Evolutionary conservation across 1,284 basidiomycete genomes (phyloP).

Genomic region (Ceratobasidium sp.): DNA sequence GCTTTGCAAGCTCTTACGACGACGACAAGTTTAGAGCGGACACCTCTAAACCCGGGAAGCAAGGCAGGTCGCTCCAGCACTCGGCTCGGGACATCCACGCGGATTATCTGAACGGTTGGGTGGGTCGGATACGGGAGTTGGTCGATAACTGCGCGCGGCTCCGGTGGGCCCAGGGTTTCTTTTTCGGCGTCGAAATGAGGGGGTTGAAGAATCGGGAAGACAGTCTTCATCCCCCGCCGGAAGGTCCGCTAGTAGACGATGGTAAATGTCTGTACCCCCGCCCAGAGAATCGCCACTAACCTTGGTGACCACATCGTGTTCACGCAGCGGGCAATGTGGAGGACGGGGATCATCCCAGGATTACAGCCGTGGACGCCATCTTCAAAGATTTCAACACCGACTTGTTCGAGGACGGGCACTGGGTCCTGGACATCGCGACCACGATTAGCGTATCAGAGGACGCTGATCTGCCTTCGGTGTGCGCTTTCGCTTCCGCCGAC

Average conservation of each 20-base stretch:
- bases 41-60: not conserved
- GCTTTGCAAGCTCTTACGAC: not conserved
- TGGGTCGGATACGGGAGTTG: not conserved
- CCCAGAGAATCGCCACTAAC: not conserved
- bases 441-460: not conserved
- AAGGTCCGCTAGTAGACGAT: not conserved
- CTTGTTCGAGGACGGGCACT: not conserved
- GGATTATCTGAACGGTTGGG: conserved; percentile 1
- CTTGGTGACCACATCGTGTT: too few species aligned
- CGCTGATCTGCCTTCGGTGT: not conserved
- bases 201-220: conserved; percentile 8
- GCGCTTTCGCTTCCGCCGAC: not conserved
- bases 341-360: not conserved
- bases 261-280: not conserved
- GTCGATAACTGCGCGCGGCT: not conserved
- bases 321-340: not conserved
- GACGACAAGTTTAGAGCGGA: conserved; percentile 2
- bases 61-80: not conserved
- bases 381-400: not conserved
- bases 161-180: not conserved
- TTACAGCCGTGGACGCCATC: not conserved
- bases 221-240: conserved; percentile 3
- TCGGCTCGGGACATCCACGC: conserved; percentile 12
- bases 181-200: conserved; percentile 21
- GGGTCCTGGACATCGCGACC: conserved; percentile 23